Percentiles rank a stretch among this genome's conserved stretches.
Evolutionary conservation across 306 rosid species (phyloP).

Genomic region (Lablab purpureus): DNA sequence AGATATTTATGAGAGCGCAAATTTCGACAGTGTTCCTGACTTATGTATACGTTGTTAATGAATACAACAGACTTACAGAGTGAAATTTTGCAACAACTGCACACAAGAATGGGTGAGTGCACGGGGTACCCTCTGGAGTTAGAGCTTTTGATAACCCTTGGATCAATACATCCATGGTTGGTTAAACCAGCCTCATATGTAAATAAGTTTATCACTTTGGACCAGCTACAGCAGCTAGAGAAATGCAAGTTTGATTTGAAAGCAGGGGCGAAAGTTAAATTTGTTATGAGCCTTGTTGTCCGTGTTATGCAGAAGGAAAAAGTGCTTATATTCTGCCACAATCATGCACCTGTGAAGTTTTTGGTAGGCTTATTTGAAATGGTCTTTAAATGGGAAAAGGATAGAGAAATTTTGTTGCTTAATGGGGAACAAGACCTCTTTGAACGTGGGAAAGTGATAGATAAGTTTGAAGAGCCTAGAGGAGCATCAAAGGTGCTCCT

Average conservation of each 20-base stretch:
- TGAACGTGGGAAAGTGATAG: neutral
- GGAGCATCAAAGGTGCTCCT: neutral
- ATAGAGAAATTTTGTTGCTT: neutral
- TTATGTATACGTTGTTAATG: neutral
- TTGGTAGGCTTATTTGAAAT: neutral
- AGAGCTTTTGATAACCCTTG: neutral
- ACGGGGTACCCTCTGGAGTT: neutral
- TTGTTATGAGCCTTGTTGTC: neutral
- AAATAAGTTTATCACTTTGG: neutral
- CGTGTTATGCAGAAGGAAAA: neutral
- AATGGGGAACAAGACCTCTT: neutral
- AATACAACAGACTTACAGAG: neutral
- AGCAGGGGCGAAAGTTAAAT: neutral
- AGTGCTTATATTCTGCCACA: neutral
- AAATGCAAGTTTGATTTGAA: neutral
- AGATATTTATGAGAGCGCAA: neutral
- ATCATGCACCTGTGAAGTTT: neutral
- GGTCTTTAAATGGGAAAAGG: neutral
- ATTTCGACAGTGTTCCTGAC: neutral
- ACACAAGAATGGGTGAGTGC: neutral
- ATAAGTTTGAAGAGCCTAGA: neutral
- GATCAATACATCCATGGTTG: slow-evolving; percentile 10
- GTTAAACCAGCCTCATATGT: neutral
- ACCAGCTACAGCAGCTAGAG: neutral
- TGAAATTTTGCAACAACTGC: neutral